Conservation (phyloP, 768 basidiomycete genomes). For the Gymnopilus junonius region DNA sequence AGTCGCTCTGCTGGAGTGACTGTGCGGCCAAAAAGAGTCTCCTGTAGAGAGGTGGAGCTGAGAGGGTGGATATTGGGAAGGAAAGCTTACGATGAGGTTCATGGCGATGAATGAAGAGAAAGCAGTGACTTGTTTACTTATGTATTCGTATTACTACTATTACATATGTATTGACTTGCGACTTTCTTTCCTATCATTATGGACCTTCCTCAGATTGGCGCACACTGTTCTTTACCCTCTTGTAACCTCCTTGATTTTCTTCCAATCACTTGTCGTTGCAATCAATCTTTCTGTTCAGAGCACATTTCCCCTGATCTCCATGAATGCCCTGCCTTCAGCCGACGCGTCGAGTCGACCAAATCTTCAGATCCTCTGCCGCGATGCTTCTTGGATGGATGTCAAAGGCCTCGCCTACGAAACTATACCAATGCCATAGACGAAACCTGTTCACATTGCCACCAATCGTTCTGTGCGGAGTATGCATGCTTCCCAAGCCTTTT, state of each 20-base stretch:
- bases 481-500: background rate
- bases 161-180: background rate
- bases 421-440: constrained; percentile 36
- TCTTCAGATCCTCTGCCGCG: constrained; percentile 40
- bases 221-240: constrained; percentile 60
- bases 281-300: constrained; percentile 59
- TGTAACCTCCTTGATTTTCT: constrained; percentile 77
- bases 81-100: constrained; percentile 74
- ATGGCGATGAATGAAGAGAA: constrained; percentile 43
- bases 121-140: no score
- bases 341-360: constrained; percentile 13
- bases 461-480: constrained; percentile 70
- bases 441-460: constrained; percentile 55
- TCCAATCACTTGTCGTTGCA: constrained; percentile 73
- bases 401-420: constrained; percentile 55
- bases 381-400: constrained; percentile 57
- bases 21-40: constrained; percentile 92
- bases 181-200: constrained; percentile 18
- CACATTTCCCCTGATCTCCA: constrained; percentile 70
- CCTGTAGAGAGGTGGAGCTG: constrained; percentile 50
- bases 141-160: no score
- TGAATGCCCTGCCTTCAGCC: constrained; percentile 43
- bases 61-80: background rate
- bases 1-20: constrained; percentile 96
- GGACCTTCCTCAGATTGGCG: constrained; percentile 57